Conservation (phyloP, 441 rosid species). For the Arabidopsis lyrata region DNA sequence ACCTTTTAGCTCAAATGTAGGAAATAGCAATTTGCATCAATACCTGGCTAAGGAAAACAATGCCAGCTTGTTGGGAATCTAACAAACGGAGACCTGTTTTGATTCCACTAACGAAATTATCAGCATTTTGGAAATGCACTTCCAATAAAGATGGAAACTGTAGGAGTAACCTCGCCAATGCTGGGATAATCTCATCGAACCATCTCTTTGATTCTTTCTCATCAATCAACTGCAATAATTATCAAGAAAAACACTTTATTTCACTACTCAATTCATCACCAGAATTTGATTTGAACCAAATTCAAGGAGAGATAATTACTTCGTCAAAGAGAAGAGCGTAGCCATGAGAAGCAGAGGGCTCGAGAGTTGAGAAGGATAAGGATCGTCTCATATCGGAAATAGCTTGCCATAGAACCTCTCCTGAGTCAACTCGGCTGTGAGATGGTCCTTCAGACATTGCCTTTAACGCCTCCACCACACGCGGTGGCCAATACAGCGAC, state of each 20-base stretch:
- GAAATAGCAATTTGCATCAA: slow-evolving; percentile 11
- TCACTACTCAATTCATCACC: slow-evolving; percentile 14
- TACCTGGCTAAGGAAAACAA: slow-evolving; percentile 87
- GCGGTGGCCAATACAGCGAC: slow-evolving; percentile 68
- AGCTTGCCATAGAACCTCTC: slow-evolving; percentile 61
- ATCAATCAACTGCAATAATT: slow-evolving; percentile 55
- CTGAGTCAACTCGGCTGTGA: slow-evolving; percentile 65
- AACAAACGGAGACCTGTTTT: slow-evolving; percentile 68
- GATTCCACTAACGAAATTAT: slow-evolving; percentile 41
- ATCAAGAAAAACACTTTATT: neutral
- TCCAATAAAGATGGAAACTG: slow-evolving; percentile 70
- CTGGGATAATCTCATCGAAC: slow-evolving; percentile 73
- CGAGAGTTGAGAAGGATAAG: slow-evolving; percentile 54
- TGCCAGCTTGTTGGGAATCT: slow-evolving; percentile 69
- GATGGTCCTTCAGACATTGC: slow-evolving; percentile 65
- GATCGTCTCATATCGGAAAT: slow-evolving; percentile 64
- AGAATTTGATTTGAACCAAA: neutral
- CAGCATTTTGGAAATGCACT: slow-evolving; percentile 64
- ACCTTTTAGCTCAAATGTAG: neutral
- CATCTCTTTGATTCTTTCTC: slow-evolving; percentile 62
- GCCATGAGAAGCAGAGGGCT: slow-evolving; percentile 61
- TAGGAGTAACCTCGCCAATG: slow-evolving; percentile 67
- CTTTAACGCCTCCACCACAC: slow-evolving; percentile 62
- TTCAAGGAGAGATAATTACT: slow-evolving; percentile 43
- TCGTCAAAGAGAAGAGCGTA: slow-evolving; percentile 82